Percentiles rank a stretch among this genome's conserved stretches.
Conservation (phyloP, 2,329 filamentous ascomycete species). For the Colletotrichum sp. region DNA sequence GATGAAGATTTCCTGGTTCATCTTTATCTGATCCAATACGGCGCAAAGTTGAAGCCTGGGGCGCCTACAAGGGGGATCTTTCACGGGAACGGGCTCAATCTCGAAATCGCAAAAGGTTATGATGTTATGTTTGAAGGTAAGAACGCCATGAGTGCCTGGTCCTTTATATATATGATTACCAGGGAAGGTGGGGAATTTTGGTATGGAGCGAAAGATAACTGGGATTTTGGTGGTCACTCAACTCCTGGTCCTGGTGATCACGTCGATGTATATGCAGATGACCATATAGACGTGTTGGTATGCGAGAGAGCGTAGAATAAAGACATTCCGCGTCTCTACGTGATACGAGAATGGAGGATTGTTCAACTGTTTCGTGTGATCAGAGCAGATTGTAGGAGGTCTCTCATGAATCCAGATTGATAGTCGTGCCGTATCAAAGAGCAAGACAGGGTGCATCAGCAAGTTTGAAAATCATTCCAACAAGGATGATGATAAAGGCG, state of each 20-base stretch:
- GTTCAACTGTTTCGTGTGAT: not conserved
- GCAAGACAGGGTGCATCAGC: not conserved
- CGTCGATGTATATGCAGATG: not conserved
- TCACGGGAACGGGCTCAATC: not conserved
- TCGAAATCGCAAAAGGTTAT: fast-evolving
- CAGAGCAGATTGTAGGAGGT: not conserved
- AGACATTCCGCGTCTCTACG: not conserved
- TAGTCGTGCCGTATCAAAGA: fast-evolving
- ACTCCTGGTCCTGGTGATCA: too few species aligned
- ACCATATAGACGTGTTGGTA: not conserved
- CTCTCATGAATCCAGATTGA: not conserved
- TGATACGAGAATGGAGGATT: not conserved
- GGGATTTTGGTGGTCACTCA: too few species aligned
- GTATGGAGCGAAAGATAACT: not conserved
- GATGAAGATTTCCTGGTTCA: fast-evolving
- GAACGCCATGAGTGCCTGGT: not conserved
- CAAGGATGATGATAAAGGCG: fast-evolving
- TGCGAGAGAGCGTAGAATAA: not conserved
- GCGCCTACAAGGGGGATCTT: fast-evolving
- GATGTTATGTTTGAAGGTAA: not conserved
- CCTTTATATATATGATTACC: not conserved
- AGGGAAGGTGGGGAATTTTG: not conserved
- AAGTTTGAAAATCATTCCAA: fast-evolving
- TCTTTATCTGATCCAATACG: not conserved
- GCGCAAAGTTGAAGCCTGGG: not conserved